A percentile compares a stretch with the other conserved stretches of the same genome.
Conservation (phyloP, 73 alveolate genomes). For the Blepharisma stoltei region DNA sequence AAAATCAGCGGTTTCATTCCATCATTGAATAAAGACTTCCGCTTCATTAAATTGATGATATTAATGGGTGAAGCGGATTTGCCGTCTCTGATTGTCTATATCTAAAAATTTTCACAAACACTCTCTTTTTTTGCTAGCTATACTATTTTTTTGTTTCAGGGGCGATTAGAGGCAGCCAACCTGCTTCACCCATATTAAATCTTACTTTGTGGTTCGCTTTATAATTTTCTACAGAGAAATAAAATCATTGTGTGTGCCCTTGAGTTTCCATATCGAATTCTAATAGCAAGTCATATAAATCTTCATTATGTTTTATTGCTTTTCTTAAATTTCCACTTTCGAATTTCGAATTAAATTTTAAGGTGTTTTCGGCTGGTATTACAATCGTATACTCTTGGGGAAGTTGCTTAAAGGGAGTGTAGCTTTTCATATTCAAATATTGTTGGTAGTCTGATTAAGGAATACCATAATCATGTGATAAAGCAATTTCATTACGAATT, state of each 20-base stretch:
- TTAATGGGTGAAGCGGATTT: too few relatives aligned
- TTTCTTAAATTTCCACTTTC: slow-evolving; percentile 32
- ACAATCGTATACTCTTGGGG: neutral
- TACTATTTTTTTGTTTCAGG: too few relatives aligned
- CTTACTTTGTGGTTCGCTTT: slow-evolving; percentile 44
- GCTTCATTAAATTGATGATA: slow-evolving; percentile 97
- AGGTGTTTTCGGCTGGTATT: neutral
- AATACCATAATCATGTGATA: neutral
- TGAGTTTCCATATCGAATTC: slow-evolving; percentile 97
- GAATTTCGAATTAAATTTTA: slow-evolving; percentile 24
- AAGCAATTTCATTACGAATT: neutral
- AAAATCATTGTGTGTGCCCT: slow-evolving; percentile 99
- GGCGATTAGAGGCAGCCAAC: too few relatives aligned
- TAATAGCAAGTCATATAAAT: slow-evolving; percentile 89
- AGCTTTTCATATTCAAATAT: neutral
- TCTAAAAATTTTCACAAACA: too few relatives aligned
- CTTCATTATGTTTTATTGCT: slow-evolving; percentile 8
- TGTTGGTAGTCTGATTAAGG: neutral
- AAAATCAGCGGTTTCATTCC: slow-evolving; percentile 86
- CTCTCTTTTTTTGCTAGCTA: too few relatives aligned
- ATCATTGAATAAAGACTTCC: slow-evolving; percentile 88
- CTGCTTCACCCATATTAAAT: too few relatives aligned
- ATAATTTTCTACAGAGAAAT: slow-evolving; percentile 91
- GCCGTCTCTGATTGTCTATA: too few relatives aligned
- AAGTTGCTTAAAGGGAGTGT: neutral